Conservation (phyloP, 2,329 filamentous ascomycete species). For the Ceratocystis colombiana region DNA sequence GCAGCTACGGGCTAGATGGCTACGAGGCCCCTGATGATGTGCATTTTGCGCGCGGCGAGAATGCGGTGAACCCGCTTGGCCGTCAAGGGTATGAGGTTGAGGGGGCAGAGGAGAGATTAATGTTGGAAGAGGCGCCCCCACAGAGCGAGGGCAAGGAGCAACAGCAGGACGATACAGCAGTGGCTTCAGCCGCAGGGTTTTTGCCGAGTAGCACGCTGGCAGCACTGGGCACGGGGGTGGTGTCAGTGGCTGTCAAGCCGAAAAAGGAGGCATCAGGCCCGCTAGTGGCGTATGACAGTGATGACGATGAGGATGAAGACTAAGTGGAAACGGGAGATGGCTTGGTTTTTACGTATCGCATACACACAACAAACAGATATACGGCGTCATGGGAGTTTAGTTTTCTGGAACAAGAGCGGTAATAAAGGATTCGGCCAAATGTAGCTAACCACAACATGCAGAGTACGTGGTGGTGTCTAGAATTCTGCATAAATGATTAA, state of each 20-base stretch:
- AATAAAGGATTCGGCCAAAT: neutral
- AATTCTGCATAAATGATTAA: neutral
- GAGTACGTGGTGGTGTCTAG: constrained; percentile 29
- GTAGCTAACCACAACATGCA: constrained; percentile 25
- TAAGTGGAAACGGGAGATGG: neutral
- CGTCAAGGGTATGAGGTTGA: constrained; percentile 53
- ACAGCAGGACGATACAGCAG: constrained; percentile 26
- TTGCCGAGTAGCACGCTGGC: constrained; percentile 74
- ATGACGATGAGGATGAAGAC: constrained; percentile 35
- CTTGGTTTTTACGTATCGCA: constrained; percentile 22
- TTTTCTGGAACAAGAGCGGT: constrained; percentile 5
- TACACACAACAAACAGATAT: constrained; percentile 22
- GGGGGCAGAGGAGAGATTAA: constrained; percentile 42
- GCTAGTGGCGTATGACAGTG: constrained; percentile 80
- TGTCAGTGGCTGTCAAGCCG: constrained; percentile 45
- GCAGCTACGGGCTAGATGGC: constrained; percentile 75
- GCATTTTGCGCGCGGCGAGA: constrained; percentile 74
- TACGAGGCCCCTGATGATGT: constrained; percentile 93
- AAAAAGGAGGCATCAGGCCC: constrained; percentile 52
- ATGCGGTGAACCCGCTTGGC: constrained; percentile 51
- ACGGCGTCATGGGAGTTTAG: constrained; percentile 21
- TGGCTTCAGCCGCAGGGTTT: constrained; percentile 48
- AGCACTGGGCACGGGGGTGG: constrained; percentile 54
- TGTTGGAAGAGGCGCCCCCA: constrained; percentile 45
- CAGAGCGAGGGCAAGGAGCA: constrained; percentile 38